Percentiles rank a stretch among this genome's conserved stretches.
phyloP scores from a whole-genome alignment of 2,329 filamentous ascomycete genomes.

The Diaporthe sp. region DNA sequence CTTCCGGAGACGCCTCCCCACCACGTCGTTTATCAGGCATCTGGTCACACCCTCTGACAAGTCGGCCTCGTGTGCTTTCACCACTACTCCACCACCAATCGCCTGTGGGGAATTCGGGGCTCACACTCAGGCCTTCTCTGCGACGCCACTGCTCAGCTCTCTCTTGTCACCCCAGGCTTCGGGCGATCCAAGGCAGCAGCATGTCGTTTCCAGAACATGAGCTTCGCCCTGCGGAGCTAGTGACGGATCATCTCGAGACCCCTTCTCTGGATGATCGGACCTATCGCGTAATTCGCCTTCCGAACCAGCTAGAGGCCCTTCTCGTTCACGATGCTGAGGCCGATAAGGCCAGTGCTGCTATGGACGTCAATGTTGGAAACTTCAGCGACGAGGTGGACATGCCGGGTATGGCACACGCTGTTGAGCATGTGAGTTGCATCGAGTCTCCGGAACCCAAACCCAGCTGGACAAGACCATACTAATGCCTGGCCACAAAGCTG shows the following conservation, averaged over 20 bases:
- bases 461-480: constrained; percentile 20
- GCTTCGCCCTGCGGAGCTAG: constrained; percentile 52
- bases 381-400: constrained; percentile 93
- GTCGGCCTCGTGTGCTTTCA: constrained; percentile 4
- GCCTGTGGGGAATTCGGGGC: background rate
- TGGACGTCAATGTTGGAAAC: constrained; percentile 96
- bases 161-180: constrained; percentile 40
- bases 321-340: constrained; percentile 95
- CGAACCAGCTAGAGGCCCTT: constrained; percentile 90
- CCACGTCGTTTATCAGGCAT: constrained; percentile 6
- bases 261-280: constrained; percentile 87
- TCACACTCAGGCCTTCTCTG: background rate
- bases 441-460: background rate
- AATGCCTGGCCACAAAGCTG: constrained; percentile 60
- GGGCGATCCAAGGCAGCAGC: constrained; percentile 45
- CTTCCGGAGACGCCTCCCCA: background rate
- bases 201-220: constrained; percentile 49
- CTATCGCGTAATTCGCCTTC: constrained; percentile 88
- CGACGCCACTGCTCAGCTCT: constrained; percentile 22
- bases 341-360: constrained; percentile 94
- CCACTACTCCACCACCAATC: constrained; percentile 3
- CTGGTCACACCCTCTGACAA: constrained; percentile 2
- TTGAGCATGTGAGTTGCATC: constrained; percentile 78
- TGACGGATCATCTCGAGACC: constrained; percentile 83
- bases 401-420: constrained; percentile 94